phyloP scores from a whole-genome alignment of 768 basidiomycete genomes.

The Sporobolomyces roseus region DNA sequence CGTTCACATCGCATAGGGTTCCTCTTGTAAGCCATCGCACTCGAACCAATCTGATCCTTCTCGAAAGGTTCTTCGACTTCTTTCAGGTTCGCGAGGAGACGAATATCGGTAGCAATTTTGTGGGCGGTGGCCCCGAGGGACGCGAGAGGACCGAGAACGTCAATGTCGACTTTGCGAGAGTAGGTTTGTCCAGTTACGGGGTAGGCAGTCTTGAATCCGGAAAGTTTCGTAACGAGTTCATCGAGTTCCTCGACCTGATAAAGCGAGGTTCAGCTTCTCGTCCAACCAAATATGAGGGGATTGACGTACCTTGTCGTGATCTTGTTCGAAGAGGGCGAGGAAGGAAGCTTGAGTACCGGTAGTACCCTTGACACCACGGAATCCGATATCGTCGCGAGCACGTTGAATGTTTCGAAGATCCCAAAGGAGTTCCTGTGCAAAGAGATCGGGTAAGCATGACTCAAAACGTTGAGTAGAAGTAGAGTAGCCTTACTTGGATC shows the following conservation, averaged over 20 bases:
- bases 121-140: slow-evolving; percentile 89
- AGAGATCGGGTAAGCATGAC: background rate
- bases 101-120: slow-evolving; percentile 94
- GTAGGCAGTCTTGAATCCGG: slow-evolving; percentile 89
- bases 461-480: no score
- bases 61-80: slow-evolving; percentile 99
- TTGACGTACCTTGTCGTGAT: slow-evolving; percentile 73
- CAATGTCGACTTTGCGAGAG: slow-evolving; percentile 93
- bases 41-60: slow-evolving; percentile 94
- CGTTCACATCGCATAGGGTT: slow-evolving; percentile 99
- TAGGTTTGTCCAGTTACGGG: slow-evolving; percentile 99
- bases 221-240: slow-evolving; percentile 78
- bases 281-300: background rate
- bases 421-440: slow-evolving; percentile 80
- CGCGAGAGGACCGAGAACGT: slow-evolving; percentile 83
- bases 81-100: slow-evolving; percentile 91
- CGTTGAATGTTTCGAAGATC: slow-evolving; percentile 89
- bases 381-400: slow-evolving; percentile 85
- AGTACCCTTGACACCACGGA: slow-evolving; percentile 98
- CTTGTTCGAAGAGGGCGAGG: slow-evolving; percentile 85
- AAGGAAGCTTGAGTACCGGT: slow-evolving; percentile 98
- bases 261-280: background rate
- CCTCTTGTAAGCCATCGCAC: slow-evolving; percentile 93
- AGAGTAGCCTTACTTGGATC: slow-evolving; percentile 65
- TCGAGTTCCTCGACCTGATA: slow-evolving; percentile 80